Evolutionary conservation across 2,329 filamentous ascomycete species (phyloP).

Genomic region (Neofusicoccum umdonicola): DNA sequence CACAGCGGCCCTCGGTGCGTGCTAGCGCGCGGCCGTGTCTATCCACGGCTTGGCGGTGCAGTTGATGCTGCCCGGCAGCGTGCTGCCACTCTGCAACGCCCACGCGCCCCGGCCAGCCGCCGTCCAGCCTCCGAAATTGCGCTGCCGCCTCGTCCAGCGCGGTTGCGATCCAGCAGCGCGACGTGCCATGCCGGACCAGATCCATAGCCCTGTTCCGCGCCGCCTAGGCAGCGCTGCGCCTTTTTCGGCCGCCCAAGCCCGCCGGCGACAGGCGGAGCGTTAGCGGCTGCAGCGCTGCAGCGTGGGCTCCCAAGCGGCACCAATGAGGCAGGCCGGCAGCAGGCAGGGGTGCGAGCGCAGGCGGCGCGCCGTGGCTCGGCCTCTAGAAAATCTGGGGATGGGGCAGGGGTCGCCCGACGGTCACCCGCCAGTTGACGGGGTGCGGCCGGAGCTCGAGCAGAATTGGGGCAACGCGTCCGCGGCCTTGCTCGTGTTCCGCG

Average conservation of each 20-base stretch:
- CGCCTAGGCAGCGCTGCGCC: conserved; percentile 3
- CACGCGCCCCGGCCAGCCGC: not conserved
- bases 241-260: conserved; percentile 10
- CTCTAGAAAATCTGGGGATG: conserved; percentile 6
- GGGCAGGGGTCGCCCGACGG: not conserved
- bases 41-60: not conserved
- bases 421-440: not conserved
- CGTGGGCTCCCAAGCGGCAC: conserved; percentile 5
- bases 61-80: not conserved
- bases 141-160: not conserved
- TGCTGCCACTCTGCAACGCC: conserved; percentile 6
- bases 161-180: not conserved
- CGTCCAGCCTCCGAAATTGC: not conserved
- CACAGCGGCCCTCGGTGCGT: conserved; percentile 3
- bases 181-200: conserved; percentile 6
- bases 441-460: not conserved
- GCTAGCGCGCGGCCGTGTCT: conserved; percentile 6
- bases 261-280: conserved; percentile 10
- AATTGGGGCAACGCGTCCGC: conserved; percentile 6
- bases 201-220: conserved; percentile 5
- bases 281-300: conserved; percentile 5
- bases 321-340: conserved; percentile 1
- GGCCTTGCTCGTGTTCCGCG: conserved; percentile 5
- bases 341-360: not conserved
- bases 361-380: not conserved